These are phyloP conservation scores for Acrodontium crateriforme DNA, from an alignment of 2,329 filamentous ascomycete species.

Conservation along the genomic window DNA sequence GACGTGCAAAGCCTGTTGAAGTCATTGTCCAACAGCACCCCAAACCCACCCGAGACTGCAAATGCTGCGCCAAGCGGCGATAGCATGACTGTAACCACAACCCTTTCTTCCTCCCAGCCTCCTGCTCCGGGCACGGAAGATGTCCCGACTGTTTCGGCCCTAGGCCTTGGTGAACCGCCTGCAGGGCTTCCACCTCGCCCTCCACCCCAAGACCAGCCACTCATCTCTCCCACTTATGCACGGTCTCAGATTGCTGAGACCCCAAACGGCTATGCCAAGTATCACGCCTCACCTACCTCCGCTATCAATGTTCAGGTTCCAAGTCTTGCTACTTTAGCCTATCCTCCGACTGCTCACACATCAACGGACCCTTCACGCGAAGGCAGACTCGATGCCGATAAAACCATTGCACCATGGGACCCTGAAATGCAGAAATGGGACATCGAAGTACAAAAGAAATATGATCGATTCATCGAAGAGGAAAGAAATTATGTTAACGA, in stretches of 20 bases:
- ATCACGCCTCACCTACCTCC: constrained; percentile 27
- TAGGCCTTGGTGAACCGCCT: constrained; percentile 19
- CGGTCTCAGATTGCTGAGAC: constrained; percentile 34
- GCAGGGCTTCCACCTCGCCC: constrained; percentile 34
- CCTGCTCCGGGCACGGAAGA: constrained; percentile 10
- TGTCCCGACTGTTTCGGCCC: constrained; percentile 20
- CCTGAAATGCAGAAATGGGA: constrained; percentile 37
- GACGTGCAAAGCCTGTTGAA: constrained; percentile 35
- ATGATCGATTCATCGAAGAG: constrained; percentile 58
- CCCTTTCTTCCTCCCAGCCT: constrained; percentile 13
- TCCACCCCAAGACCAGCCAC: constrained; percentile 34
- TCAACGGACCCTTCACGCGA: not conserved
- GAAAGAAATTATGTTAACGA: constrained; percentile 65
- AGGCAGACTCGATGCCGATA: not conserved
- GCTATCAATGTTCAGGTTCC: constrained; percentile 14
- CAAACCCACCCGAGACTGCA: constrained; percentile 13
- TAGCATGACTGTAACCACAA: constrained; percentile 15
- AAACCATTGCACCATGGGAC: not conserved
- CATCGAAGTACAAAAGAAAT: constrained; percentile 49
- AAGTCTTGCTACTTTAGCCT: constrained; percentile 2
- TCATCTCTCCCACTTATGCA: constrained; percentile 34
- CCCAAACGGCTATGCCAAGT: too few species aligned
- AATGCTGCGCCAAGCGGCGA: constrained; percentile 17
- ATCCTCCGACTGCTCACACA: not conserved
- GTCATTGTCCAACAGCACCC: constrained; percentile 23